Base-by-base conservation (phyloP, 1,139 yeast genomes). In the Nadsonia commutata region DNA sequence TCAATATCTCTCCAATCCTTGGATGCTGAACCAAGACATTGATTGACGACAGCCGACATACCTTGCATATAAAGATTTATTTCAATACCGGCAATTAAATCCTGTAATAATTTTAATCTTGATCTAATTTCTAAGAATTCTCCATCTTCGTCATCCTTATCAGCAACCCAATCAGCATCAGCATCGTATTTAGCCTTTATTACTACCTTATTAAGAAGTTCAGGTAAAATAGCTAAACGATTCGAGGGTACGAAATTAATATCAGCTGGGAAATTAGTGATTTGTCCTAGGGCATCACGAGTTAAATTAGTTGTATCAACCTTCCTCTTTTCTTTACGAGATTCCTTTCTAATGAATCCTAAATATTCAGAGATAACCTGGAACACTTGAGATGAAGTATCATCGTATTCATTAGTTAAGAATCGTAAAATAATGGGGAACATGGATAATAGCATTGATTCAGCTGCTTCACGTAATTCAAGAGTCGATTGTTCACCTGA, bases 391-490 rank as follows among this genome's bases (percentile, higher is more conserved):
- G 72, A 71, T 1, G 94, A 76, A 11, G 90, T 81, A 50, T 93
- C 96, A 58, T 90, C 97, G 56, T 80, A 88, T 49, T 82, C 94
- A 54, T 83, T 82, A 37, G 75, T 68, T 54, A 90, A 70, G 50
- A 81, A 84, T 46, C 71, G 72, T 46, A 88, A 69, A 11, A 83
- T 68, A 31, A 78, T 67, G 18, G 96, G 96, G 69, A 88, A 75
- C 36, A 84, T 68, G 41, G 67, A 71, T n/a, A 77, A 59, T 22
- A 85, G 60, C 53, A 73, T 60, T 46, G 60, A 60, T 56, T 74
- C 70, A 8, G 55, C 48, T 20, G 60, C 49, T 49, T 71, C 65
- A 45, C 67, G 53, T 50, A 67, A 54, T 43, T 57, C 58, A 2
- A 20, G 37, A 3, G 50, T 43, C 36, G 49, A 48, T 8, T 48